A percentile compares a stretch with the other conserved stretches of the same genome.
Evolutionary conservation across 768 basidiomycete genomes (phyloP).

Genomic region (Phanerodontia chrysosporium): DNA sequence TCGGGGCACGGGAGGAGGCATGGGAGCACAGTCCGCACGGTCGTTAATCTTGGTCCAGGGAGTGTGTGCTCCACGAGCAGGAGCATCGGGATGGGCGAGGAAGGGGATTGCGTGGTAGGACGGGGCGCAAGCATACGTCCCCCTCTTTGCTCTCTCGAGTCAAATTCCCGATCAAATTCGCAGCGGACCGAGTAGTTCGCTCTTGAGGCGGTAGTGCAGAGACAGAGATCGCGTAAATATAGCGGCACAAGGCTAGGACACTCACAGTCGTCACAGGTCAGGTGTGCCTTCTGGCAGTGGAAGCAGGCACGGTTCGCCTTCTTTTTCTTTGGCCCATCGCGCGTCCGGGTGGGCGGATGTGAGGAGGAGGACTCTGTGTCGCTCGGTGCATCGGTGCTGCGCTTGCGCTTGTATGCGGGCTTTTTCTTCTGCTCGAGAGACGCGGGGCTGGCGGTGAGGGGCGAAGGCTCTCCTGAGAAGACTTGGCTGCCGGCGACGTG

Average conservation of each 20-base stretch:
- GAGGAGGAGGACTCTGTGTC: slow-evolving; percentile 43
- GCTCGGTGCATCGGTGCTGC: slow-evolving; percentile 57
- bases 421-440: slow-evolving; percentile 32
- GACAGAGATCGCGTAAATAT: not conserved
- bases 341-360: slow-evolving; percentile 40
- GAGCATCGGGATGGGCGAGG: not conserved
- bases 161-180: slow-evolving; percentile 1
- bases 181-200: not conserved
- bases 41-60: not conserved
- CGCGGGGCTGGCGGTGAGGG: slow-evolving; percentile 19
- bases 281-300: slow-evolving; percentile 94
- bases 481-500: slow-evolving; percentile 5
- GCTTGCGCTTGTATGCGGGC: slow-evolving; percentile 52
- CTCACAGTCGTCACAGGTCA: slow-evolving; percentile 98
- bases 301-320: slow-evolving; percentile 92
- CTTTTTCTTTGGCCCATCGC: slow-evolving; percentile 87
- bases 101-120: not conserved
- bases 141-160: not conserved
- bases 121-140: not conserved
- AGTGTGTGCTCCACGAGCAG: not conserved
- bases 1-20: not conserved
- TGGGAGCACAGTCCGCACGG: not conserved
- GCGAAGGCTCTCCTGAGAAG: slow-evolving; percentile 18
- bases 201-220: not conserved
- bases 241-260: slow-evolving; percentile 18